Base-by-base conservation (phyloP, 768 basidiomycete species). In the Tremella fuciformis region DNA sequence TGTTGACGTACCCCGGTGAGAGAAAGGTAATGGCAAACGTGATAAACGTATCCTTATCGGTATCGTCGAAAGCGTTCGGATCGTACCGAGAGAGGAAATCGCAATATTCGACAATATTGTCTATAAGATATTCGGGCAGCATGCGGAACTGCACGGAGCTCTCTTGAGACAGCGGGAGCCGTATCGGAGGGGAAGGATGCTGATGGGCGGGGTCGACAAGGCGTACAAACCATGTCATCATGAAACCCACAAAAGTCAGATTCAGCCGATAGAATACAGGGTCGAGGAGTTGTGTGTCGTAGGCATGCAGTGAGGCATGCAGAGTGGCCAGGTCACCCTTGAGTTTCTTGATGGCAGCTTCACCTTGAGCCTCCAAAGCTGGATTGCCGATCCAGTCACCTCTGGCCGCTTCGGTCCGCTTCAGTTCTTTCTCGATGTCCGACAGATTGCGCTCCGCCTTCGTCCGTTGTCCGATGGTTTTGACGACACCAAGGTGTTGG, bases 1-100 rank as follows among this genome's bases (percentile, higher is more conserved):
- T 99, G 80, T 96, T 96, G 82, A 99, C 93, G 75, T 92, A 98
- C 84, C 90, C 91, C 0, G 93, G 94, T 38, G 90, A 91, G 60
- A 99, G 79, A 82, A 97, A 97, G 1, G 90, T 91, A 65, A 99
- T 79, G 18, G 86, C 83, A 78, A 97, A 98, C 0, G 86, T 84
- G 66, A 98, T 79, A 13, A 98, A 79, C 64, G 92, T 91, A 11
- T 85, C 84, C 79, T 90, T 93, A 46, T 92, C 91, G 0, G 87
- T 81, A 50, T 89, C 78, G 58, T 91, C 88, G 51, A 97, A 83
- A 52, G 87, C 89, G 46, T 91, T 84, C 0, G 91, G 91, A 7
- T 76, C 62, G 56, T 76, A 92, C 89, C 87, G 85, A 9, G 89
- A 84, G 15, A 88, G 82, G 73, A 91, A 97, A 53, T 87, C 82